Conservation (phyloP, 2,329 filamentous ascomycete species). For the Verticillium tricorpus region DNA sequence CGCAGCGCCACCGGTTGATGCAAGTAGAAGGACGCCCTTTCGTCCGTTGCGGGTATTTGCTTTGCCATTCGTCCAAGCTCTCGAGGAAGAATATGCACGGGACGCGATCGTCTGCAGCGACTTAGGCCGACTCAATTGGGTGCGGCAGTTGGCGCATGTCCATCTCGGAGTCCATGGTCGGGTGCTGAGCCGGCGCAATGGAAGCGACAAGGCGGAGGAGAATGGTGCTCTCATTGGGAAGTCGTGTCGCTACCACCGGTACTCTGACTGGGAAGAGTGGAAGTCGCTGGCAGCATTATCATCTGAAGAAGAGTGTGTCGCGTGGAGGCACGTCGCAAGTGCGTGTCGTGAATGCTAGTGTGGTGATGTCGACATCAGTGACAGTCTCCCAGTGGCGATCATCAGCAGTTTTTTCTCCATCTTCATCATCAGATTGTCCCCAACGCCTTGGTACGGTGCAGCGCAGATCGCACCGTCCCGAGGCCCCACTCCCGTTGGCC, state of each 20-base stretch:
- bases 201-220: constrained; percentile 29
- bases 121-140: constrained; percentile 29
- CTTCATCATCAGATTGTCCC: constrained; percentile 8
- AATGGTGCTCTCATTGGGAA: constrained; percentile 36
- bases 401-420: not conserved
- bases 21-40: constrained; percentile 36
- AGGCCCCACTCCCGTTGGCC: not conserved
- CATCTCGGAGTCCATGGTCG: constrained; percentile 24
- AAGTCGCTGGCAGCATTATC: not conserved
- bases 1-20: constrained; percentile 45
- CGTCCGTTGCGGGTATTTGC: constrained; percentile 3
- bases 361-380: not conserved
- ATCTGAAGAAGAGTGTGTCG: not conserved
- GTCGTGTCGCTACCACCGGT: constrained; percentile 11
- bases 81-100: constrained; percentile 24
- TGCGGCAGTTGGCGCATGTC: constrained; percentile 43
- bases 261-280: constrained; percentile 1
- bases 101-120: constrained; percentile 15
- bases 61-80: constrained; percentile 5
- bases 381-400: not conserved
- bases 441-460: not conserved
- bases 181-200: constrained; percentile 32
- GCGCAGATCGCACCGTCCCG: not conserved
- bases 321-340: not conserved
- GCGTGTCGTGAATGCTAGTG: not conserved